phyloP scores from a whole-genome alignment of 352 stramenopile genomes.

The Pythium aphanidermatum region DNA sequence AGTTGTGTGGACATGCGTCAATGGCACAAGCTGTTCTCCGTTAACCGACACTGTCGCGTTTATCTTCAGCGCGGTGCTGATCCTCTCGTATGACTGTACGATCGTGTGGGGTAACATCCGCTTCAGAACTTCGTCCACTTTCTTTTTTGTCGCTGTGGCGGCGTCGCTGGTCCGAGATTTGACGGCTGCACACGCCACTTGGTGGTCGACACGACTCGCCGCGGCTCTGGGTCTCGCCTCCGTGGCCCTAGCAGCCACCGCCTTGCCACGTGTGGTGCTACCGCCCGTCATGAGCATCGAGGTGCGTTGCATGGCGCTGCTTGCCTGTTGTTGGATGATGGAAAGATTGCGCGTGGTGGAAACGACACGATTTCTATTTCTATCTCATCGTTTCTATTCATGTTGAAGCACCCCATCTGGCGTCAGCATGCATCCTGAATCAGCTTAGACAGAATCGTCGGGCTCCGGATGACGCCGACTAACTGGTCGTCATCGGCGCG shows the following conservation, averaged over 20 bases:
- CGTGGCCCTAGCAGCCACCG: too few species aligned
- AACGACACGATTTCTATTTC: conserved; percentile 20
- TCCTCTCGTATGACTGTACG: conserved; percentile 46
- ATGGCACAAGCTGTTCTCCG: conserved; percentile 20
- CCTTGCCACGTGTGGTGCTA: too few species aligned
- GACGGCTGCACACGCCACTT: too few species aligned
- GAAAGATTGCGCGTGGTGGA: too few species aligned
- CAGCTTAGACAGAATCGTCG: too few species aligned
- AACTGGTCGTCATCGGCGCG: conserved; percentile 7
- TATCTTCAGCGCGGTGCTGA: conserved; percentile 25
- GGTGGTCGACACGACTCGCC: too few species aligned
- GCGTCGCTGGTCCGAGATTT: too few species aligned
- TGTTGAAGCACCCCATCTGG: conserved; percentile 15
- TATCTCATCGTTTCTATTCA: conserved; percentile 20
- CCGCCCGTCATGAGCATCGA: too few species aligned
- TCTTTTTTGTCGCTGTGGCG: conserved; percentile 21
- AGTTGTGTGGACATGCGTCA: conserved; percentile 11
- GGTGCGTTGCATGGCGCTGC: not conserved
- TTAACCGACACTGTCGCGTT: conserved; percentile 32
- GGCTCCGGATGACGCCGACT: too few species aligned
- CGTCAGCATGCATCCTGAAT: too few species aligned
- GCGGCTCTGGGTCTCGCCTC: too few species aligned
- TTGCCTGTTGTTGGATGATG: not conserved
- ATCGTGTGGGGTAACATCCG: conserved; percentile 48
- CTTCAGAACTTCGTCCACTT: conserved; percentile 43